Evolutionary conservation across 2,329 filamentous ascomycete species (phyloP).

Genomic region (Hypoxylon sp.): DNA sequence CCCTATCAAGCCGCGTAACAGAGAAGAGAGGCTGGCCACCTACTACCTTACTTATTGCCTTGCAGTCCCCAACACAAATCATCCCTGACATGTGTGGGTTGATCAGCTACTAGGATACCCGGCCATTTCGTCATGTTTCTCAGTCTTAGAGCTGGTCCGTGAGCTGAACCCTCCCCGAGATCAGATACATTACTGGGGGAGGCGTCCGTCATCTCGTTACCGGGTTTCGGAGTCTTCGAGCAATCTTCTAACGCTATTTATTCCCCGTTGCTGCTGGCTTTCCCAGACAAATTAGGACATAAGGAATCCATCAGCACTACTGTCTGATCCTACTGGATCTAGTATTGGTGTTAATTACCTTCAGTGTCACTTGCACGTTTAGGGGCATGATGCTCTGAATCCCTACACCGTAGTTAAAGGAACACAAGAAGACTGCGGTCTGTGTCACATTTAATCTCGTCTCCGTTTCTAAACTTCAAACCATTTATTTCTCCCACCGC

Average conservation of each 20-base stretch:
- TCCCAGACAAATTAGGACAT: conserved; percentile 41
- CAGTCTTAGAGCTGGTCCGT: conserved; percentile 35
- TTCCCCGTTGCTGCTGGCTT: conserved; percentile 35
- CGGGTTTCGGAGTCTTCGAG: conserved; percentile 42
- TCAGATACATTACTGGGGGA: conserved; percentile 40
- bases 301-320: conserved; percentile 44
- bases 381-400: conserved; percentile 27
- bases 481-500: conserved; percentile 1
- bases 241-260: conserved; percentile 40
- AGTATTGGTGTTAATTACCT: conserved; percentile 39
- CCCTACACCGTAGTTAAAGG: conserved; percentile 30
- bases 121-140: conserved; percentile 48
- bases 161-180: conserved; percentile 39
- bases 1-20: conserved; percentile 44
- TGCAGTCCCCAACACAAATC: conserved; percentile 46
- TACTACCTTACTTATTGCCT: conserved; percentile 38
- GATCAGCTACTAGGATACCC: conserved; percentile 47
- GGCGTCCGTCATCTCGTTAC: conserved; percentile 42
- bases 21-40: conserved; percentile 37
- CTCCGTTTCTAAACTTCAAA: conserved; percentile 12
- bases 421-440: conserved; percentile 29
- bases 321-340: conserved; percentile 44
- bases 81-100: conserved; percentile 44
- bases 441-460: conserved; percentile 36
- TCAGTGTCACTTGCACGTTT: conserved; percentile 30